Percentiles rank a stretch among this genome's conserved stretches.
Conservation (phyloP, 371 early-diverging fungal species). For the Coemansia sp. region DNA sequence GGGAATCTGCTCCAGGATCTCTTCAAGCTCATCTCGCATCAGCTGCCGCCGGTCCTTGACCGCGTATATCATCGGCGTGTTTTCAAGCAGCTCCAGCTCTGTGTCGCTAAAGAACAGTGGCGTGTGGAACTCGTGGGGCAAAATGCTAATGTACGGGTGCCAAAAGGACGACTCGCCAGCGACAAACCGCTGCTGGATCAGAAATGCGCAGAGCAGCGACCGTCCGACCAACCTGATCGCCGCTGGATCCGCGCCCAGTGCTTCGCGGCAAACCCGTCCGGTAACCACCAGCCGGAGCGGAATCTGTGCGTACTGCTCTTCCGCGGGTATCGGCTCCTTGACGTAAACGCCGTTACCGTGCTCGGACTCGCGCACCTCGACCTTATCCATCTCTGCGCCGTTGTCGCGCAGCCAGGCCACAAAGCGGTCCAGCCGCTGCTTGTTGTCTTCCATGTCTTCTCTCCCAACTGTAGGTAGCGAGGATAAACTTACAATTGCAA, state of each 20-base stretch:
- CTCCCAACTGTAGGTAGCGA: background rate
- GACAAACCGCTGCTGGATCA: constrained; percentile 51
- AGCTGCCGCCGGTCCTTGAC: constrained; percentile 49
- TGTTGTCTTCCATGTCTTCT: constrained; percentile 1
- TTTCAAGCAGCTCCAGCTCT: constrained; percentile 54
- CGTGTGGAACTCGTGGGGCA: constrained; percentile 48
- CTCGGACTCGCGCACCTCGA: constrained; percentile 37
- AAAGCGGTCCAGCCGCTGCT: constrained; percentile 20
- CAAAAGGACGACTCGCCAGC: constrained; percentile 34
- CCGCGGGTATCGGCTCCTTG: background rate
- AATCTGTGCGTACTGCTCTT: constrained; percentile 41
- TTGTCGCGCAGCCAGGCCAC: constrained; percentile 44
- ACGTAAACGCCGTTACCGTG: constrained; percentile 52
- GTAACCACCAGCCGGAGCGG: constrained; percentile 49
- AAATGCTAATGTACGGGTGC: constrained; percentile 54
- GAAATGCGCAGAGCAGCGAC: constrained; percentile 49
- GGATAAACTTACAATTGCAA: too few species aligned
- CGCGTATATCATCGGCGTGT: constrained; percentile 56
- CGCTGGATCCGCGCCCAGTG: background rate
- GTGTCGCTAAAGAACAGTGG: constrained; percentile 41
- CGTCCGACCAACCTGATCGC: constrained; percentile 15
- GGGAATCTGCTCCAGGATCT: constrained; percentile 37
- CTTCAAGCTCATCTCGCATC: constrained; percentile 47
- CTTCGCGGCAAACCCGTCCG: constrained; percentile 12
- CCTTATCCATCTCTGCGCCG: constrained; percentile 25